Base-by-base conservation (phyloP, 768 basidiomycete species). In the Mrakia frigida region DNA sequence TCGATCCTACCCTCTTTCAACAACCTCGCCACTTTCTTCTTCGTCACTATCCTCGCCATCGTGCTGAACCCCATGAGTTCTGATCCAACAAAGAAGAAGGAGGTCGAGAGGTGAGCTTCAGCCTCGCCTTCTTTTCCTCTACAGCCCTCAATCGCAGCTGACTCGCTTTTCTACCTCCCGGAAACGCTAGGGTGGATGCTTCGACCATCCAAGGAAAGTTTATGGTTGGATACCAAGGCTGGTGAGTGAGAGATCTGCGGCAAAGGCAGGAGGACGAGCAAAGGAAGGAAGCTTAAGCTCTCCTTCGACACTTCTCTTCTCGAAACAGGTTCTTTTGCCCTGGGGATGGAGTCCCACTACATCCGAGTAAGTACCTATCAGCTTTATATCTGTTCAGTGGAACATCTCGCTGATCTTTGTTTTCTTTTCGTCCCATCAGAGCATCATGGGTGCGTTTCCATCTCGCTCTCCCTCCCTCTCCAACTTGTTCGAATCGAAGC, bases 151-250 rank as follows among this genome's bases (percentile, higher is more conserved):
- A 6, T 50, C 43, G 5, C 52, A 0, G 31, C 28, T 50, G 31
- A 28, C 31, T 37, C 3, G n/a, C 25, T 39, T 16, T n/a, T 3
- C 35, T 16, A 13, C 6, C 2, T 6, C 13, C 25, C 16, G 18
- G 28, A 6, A 33, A 14, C 0, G 56, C 35, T 39, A 71, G 63
- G n/a, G 76, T 59, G 21, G 86, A 91, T 81, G 88, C 92, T 35
- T 87, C 86, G 7, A 92, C 91, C 14, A 92, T 94, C 67, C 90
- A 92, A 75, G 88, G 92, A 84, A 94, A 93, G 81, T 88, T 92
- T 79, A 83, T 94, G 41, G 90, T 93, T 0, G 92, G 92, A 50
- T 93, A 93, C 82, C 92, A 93, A 83, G 92, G 92, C 82, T 93
- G 92, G 92, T 91, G 73, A 75, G 88, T 80, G 33, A 14, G 21